Evolutionary conservation across 306 rosid species (phyloP), one percentile per base, ranked within the genome.

Genomic region (Sicyos baderoa): DNA sequence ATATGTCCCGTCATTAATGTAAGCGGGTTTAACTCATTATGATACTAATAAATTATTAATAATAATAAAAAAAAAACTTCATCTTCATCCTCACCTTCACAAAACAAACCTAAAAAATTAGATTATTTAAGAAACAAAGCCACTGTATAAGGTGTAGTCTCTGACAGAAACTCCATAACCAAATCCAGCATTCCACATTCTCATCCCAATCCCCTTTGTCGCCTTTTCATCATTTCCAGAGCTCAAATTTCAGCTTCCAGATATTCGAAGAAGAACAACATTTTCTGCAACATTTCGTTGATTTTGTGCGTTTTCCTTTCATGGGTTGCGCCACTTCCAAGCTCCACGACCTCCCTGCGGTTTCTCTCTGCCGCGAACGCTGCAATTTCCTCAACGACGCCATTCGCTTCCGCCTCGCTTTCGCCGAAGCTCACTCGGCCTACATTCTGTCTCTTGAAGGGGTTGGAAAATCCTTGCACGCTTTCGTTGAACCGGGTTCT

Each of bases 321-420:
- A 82, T 93, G 99, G 99, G 99, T 27, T 93, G 99, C 68, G 61
- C 90, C 74, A 86, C 76, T 84, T 93, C 99, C 0, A 93, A 93
- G 90, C 82, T 84, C 77, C 91, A 90, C 40, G 97, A 90, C 76
- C 89, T 82, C 0, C 96, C 94, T 1, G 99, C 97, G 45, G 96
- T 93, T 6, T 70, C 72, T 4, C 83, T 93, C 0, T 93, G 99
- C 85, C 81, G 96, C 3, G 91, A 88, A 1, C 83, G 99, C 0
- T 85, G 91, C 15, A 29, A 66, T 57, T 86, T 61, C 45, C 85
- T 93, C 0, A 88, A 86, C 70, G 90, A 86, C 58, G 99, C 99
- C 19, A 93, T 90, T 72, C 85, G 78, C 72, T 86, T 76, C 50
- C 84, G 99, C 0, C 83, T 82, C 40, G 78, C 90, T 2, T 84